Conservation (phyloP, 192 early-diverging fungal genomes). For the Backusella tuberculispora region DNA sequence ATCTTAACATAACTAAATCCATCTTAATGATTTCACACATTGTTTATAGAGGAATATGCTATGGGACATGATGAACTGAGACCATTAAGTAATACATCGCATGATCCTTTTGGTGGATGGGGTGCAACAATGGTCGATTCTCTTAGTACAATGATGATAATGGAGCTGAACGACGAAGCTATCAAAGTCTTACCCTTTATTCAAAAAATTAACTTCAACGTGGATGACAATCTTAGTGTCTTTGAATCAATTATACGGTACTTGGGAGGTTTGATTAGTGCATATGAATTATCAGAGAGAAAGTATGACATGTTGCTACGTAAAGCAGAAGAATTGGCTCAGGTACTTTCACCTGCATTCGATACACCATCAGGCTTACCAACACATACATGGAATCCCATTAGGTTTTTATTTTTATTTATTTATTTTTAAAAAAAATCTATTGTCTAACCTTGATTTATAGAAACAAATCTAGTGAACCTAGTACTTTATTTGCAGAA, state of each 20-base stretch:
- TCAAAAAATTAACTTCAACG: slow-evolving; percentile 32
- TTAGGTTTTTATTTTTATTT: slow-evolving; percentile 4
- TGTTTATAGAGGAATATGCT: slow-evolving; percentile 54
- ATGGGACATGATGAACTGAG: slow-evolving; percentile 75
- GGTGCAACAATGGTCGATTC: slow-evolving; percentile 83
- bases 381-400: slow-evolving; percentile 57
- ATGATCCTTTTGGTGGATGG: slow-evolving; percentile 55
- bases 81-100: slow-evolving; percentile 39
- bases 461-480: neutral
- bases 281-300: slow-evolving; percentile 83
- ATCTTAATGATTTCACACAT: neutral
- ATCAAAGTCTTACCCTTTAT: slow-evolving; percentile 67
- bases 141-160: slow-evolving; percentile 84
- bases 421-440: neutral
- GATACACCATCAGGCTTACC: slow-evolving; percentile 69
- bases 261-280: slow-evolving; percentile 79
- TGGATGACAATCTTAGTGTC: slow-evolving; percentile 68
- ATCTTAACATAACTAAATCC: neutral
- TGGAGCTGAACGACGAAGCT: slow-evolving; percentile 81
- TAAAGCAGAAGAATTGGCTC: slow-evolving; percentile 73
- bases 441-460: neutral
- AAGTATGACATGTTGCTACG: slow-evolving; percentile 52
- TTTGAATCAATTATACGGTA: slow-evolving; percentile 87
- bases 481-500: slow-evolving; percentile 20
- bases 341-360: slow-evolving; percentile 73